phyloP scores from a whole-genome alignment of 805 yeast genomes.

The Yarrowia porcina region DNA sequence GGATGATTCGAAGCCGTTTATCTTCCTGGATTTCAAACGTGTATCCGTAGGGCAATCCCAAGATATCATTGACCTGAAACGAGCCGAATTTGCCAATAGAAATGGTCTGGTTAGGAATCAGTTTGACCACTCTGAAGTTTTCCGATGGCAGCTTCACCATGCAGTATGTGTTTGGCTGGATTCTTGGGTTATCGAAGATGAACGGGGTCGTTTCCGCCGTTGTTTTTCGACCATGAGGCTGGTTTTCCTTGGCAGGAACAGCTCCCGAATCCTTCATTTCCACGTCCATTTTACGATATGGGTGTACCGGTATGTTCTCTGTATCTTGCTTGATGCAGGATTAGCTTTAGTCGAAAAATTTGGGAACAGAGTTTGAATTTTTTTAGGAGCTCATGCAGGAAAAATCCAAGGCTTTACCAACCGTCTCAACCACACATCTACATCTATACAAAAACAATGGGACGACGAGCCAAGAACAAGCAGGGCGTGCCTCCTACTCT shows the following conservation, averaged over 20 bases:
- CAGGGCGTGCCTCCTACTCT: conserved; percentile 88
- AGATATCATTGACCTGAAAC: conserved; percentile 65
- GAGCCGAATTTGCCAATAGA: conserved; percentile 90
- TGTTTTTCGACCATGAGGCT: background rate
- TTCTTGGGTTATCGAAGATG: conserved; percentile 34
- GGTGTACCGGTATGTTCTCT: too few relatives aligned
- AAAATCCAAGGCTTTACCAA: background rate
- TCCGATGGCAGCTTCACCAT: conserved; percentile 79
- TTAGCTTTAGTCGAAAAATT: conserved; percentile 3
- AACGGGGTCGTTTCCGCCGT: too few relatives aligned
- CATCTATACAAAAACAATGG: conserved; percentile 68
- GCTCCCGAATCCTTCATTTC: conserved; percentile 9
- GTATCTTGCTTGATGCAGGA: too few relatives aligned
- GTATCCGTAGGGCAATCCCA: conserved; percentile 84
- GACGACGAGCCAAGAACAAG: conserved; percentile 88
- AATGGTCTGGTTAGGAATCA: conserved; percentile 57
- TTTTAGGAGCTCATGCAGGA: conserved; percentile 7
- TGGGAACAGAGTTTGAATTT: conserved; percentile 22
- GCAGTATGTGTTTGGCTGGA: conserved; percentile 52
- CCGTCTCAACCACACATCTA: background rate
- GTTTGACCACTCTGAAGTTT: conserved; percentile 66
- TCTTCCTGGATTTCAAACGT: conserved; percentile 77
- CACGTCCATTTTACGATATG: conserved; percentile 2
- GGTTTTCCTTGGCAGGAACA: background rate
- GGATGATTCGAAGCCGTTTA: conserved; percentile 35